Evolutionary conservation across 2,329 filamentous ascomycete species (phyloP), one percentile per base, ranked within the genome.

Genomic region (Albophoma yamanashiensis): DNA sequence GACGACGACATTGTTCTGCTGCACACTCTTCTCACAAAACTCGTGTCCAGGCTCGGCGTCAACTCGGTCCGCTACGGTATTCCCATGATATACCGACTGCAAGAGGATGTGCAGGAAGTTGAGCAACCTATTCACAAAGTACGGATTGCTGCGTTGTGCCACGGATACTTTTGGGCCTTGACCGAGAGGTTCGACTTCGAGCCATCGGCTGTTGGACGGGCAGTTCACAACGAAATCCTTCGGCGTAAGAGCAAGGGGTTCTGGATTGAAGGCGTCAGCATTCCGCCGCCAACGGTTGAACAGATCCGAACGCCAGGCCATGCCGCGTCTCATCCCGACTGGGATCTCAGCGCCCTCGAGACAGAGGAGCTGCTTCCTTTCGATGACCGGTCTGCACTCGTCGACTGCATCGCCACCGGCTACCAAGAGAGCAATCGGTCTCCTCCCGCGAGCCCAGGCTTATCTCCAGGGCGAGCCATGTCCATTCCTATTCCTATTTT

Each of bases 31-130:
- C 80, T 96, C 43, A 79, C 84, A 14, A 89, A 84, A 59, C 79
- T 96, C n/a, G 82, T 91, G 11, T 80, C 85, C 61, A 86, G 85
- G 60, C 80, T 97, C 0, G 92, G 93, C 4, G 85, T 96, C 57
- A 96, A 97, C 70, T 89, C 91, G 20, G 83, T 83, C 6, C 83
- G 88, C 61, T 88, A 84, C 67, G 91, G 92, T 0, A 74, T 97
- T 43, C 91, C 92, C 2, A 96, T 97, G 92, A 82, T 96, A 14
- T 86, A 95, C 71, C 84, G 89, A 55, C 80, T 97, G 1, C 92
- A 97, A 71, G 91, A 96, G 67, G 91, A 94, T 63, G 89, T 94
- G 39, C 80, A 84, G 59, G 82, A 83, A 9, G 78, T 86, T 3
- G 84, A 87, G 55, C 82, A 82, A 31, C 85, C 88, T 0, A 72